Evolutionary conservation across 225 moss, liverwort and hornwort species (phyloP).

Genomic region (Anthoceros angustus): DNA sequence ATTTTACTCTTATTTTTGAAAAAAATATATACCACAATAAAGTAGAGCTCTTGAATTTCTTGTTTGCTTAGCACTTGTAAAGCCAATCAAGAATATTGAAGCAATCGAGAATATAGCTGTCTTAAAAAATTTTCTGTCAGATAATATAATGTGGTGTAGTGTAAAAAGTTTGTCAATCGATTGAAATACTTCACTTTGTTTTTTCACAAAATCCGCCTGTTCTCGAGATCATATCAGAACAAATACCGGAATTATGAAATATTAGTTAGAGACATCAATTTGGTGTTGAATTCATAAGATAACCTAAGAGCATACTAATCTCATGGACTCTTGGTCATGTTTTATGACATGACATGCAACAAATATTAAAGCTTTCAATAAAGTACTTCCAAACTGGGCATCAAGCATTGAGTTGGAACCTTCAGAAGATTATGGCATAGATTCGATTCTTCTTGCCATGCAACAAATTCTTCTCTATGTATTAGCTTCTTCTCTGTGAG

Average conservation of each 20-base stretch:
- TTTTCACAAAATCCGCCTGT: constrained; percentile 62
- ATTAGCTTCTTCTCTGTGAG: constrained; percentile 33
- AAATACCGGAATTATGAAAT: not conserved
- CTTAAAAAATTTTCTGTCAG: not conserved
- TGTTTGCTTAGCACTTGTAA: constrained; percentile 1
- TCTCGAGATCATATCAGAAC: constrained; percentile 5
- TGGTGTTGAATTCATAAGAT: not conserved
- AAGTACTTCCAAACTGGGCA: constrained; percentile 28
- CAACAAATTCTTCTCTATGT: constrained; percentile 36
- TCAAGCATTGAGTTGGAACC: constrained; percentile 58
- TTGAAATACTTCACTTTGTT: constrained; percentile 65
- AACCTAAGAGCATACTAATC: not conserved
- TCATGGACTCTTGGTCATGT: not conserved
- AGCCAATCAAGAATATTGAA: not conserved
- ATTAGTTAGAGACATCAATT: not conserved
- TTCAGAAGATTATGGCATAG: constrained; percentile 31
- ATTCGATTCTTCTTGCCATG: constrained; percentile 41
- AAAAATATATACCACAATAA: not conserved
- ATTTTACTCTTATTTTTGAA: not conserved
- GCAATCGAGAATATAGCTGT: not conserved
- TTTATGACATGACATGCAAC: too few species aligned
- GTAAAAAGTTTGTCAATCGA: constrained; percentile 63
- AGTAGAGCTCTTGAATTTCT: not conserved
- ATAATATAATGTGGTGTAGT: constrained; percentile 19
- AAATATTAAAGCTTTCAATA: not conserved